phyloP scores from a whole-genome alignment of 2,329 filamentous ascomycete genomes.

The Metarhizium guizhouense region DNA sequence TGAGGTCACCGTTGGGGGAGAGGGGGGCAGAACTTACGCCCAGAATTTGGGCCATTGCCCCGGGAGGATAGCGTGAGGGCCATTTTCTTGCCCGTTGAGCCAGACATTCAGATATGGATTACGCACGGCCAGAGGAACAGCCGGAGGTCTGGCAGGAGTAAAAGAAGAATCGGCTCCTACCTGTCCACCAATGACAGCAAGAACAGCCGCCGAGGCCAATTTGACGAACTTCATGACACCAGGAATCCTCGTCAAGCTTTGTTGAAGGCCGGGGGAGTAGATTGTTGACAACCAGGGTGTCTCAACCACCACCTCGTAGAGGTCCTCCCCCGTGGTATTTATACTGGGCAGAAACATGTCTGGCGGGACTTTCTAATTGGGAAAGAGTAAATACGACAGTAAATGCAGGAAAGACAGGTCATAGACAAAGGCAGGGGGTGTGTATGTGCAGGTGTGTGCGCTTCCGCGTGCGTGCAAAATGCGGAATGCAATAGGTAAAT shows the following conservation, averaged over 20 bases:
- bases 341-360: conserved; percentile 8
- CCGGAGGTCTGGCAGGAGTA: conserved; percentile 54
- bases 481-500: neutral
- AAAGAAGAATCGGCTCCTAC: conserved; percentile 40
- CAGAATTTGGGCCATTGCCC: conserved; percentile 63
- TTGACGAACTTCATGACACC: conserved; percentile 13
- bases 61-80: conserved; percentile 57
- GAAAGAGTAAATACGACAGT: neutral
- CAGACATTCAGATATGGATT: conserved; percentile 68
- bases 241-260: conserved; percentile 3
- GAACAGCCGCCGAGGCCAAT: conserved; percentile 11
- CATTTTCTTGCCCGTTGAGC: conserved; percentile 51
- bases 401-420: neutral
- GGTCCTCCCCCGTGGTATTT: conserved; percentile 7
- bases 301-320: conserved; percentile 3
- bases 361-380: neutral
- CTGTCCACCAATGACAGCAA: conserved; percentile 10
- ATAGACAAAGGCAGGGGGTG: neutral
- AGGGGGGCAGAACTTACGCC: conserved; percentile 38
- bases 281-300: conserved; percentile 1
- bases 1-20: neutral
- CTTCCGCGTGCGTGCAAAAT: neutral
- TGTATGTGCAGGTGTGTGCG: neutral
- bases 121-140: conserved; percentile 63
- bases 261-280: conserved; percentile 3